Percentiles rank a stretch among this genome's conserved stretches.
phyloP scores from a whole-genome alignment of 2,329 filamentous ascomycete genomes.

The Stemphylium vesicarium region DNA sequence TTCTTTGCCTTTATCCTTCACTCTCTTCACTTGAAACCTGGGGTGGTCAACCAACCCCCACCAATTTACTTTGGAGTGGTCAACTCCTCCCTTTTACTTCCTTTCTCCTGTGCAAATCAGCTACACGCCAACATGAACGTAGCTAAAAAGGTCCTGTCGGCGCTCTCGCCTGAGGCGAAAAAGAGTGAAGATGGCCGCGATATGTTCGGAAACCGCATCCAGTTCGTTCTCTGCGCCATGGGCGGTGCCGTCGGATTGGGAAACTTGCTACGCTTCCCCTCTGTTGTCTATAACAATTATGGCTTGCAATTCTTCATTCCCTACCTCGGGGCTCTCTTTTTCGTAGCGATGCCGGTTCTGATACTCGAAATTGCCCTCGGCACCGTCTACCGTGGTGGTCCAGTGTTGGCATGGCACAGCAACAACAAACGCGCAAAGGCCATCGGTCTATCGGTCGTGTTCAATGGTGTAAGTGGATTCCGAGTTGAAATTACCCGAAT shows the following conservation, averaged over 20 bases:
- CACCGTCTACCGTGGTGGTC: conserved; percentile 26
- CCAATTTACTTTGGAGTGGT: background rate
- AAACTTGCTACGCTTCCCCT: conserved; percentile 25
- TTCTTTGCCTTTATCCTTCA: background rate
- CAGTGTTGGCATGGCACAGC: conserved; percentile 26
- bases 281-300: conserved; percentile 26
- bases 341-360: conserved; percentile 23
- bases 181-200: conserved; percentile 26
- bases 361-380: conserved; percentile 25
- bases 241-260: conserved; percentile 23
- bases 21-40: background rate
- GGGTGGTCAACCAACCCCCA: background rate
- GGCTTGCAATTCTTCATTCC: conserved; percentile 25
- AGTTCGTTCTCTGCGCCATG: conserved; percentile 23
- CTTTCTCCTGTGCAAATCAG: background rate
- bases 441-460: conserved; percentile 14
- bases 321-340: conserved; percentile 18
- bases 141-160: background rate
- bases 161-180: conserved; percentile 5
- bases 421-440: conserved; percentile 24
- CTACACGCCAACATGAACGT: background rate
- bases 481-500: background rate
- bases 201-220: conserved; percentile 17
- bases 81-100: background rate
- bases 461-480: conserved; percentile 16